A percentile compares a stretch with the other conserved stretches of the same genome.
phyloP scores from a whole-genome alignment of 495 filamentous ascomycete genomes.

The Penicillium canescens region DNA sequence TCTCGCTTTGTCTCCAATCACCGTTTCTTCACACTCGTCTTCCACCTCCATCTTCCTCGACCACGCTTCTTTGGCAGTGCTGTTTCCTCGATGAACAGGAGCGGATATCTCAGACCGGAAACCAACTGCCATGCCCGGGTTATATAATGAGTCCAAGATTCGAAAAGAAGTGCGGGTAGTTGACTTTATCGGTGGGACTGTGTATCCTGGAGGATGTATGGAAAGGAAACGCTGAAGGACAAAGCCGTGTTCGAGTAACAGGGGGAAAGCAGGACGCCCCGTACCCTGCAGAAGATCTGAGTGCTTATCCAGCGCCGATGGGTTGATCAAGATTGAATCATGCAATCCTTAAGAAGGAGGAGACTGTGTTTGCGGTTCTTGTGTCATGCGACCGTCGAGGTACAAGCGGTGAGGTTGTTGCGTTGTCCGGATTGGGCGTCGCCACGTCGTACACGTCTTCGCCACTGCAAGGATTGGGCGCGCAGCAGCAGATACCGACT shows the following conservation, averaged over 20 bases:
- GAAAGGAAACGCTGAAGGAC: background rate
- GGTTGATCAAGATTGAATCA: conserved; percentile 14
- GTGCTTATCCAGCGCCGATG: conserved; percentile 10
- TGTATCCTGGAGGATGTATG: background rate
- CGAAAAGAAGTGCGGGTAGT: background rate
- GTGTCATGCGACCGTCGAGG: background rate
- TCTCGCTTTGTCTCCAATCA: conserved; percentile 17
- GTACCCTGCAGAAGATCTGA: background rate
- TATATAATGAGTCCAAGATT: too few relatives aligned
- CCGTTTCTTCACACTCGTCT: conserved; percentile 19
- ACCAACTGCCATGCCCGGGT: conserved; percentile 30
- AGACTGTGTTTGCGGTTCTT: background rate
- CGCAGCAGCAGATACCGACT: conserved; percentile 1
- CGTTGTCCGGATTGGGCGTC: background rate
- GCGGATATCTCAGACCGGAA: conserved; percentile 9
- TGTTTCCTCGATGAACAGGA: background rate
- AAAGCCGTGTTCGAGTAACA: background rate
- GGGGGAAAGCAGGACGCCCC: background rate
- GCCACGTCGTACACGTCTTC: conserved; percentile 12
- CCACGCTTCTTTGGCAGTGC: conserved; percentile 15
- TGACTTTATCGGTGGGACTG: too few relatives aligned
- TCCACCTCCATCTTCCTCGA: conserved; percentile 37
- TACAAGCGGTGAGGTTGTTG: conserved; percentile 4
- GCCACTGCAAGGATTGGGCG: background rate
- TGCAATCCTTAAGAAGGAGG: conserved; percentile 17